Percentiles rank a stretch among this genome's conserved stretches.
These are phyloP conservation scores for Golovinomyces cichoracearum DNA, from an alignment of 2,329 filamentous ascomycete genomes.

Conservation along the genomic window DNA sequence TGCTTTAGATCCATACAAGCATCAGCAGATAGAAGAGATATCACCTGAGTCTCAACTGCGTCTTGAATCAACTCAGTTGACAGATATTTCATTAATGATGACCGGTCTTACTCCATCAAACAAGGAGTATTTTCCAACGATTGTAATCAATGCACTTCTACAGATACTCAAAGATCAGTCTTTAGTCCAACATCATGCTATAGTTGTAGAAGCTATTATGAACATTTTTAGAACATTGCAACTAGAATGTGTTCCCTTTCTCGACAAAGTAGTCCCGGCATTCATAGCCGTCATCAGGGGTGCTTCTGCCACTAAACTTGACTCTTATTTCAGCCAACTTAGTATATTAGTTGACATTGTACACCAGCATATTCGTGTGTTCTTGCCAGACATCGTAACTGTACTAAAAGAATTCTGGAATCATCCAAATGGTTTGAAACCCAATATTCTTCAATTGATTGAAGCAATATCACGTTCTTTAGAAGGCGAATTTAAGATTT, in stretches of 20 bases:
- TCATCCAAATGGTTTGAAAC: conserved; percentile 51
- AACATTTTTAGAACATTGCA: conserved; percentile 94
- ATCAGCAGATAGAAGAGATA: conserved; percentile 79
- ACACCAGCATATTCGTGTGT: conserved; percentile 81
- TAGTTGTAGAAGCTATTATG: conserved; percentile 93
- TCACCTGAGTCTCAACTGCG: conserved; percentile 54
- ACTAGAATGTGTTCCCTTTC: conserved; percentile 82
- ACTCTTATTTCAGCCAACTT: conserved; percentile 94
- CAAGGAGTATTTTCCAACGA: conserved; percentile 94
- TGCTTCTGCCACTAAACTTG: conserved; percentile 50
- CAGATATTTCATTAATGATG: conserved; percentile 96
- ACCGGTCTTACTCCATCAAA: conserved; percentile 83
- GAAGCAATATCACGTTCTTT: conserved; percentile 83
- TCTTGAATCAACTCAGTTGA: conserved; percentile 39
- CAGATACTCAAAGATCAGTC: conserved; percentile 80
- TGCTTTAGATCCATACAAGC: conserved; percentile 83
- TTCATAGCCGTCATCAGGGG: conserved; percentile 74
- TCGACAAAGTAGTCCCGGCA: conserved; percentile 79
- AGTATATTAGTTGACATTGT: conserved; percentile 85
- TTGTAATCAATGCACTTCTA: conserved; percentile 87
- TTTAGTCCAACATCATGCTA: conserved; percentile 68
- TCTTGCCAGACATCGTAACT: conserved; percentile 61
- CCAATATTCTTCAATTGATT: conserved; percentile 72
- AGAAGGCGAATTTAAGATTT: conserved; percentile 95
- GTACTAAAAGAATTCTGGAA: conserved; percentile 83